These are phyloP conservation scores for Bacterosira constricta DNA, from an alignment of 108 stramenopile species.

Conservation along the genomic window DNA sequence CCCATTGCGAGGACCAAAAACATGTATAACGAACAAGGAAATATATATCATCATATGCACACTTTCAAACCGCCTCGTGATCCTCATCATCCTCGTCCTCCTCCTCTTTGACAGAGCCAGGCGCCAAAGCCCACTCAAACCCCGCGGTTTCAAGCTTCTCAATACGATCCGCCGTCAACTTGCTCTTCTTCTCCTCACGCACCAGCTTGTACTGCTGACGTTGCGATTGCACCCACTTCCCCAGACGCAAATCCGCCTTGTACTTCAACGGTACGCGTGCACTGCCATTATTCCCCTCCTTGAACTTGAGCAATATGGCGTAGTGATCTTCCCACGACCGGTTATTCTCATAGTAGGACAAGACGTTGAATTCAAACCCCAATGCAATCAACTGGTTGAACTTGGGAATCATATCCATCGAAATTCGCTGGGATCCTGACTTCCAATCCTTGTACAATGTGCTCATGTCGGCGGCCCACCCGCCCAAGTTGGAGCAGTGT, in stretches of 20 bases:
- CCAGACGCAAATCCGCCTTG: slow-evolving; percentile 57
- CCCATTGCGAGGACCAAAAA: no score
- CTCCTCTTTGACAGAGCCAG: not conserved
- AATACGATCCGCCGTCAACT: slow-evolving; percentile 2
- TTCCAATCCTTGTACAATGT: slow-evolving; percentile 7
- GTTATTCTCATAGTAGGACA: slow-evolving; percentile 2
- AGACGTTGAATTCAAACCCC: slow-evolving; percentile 19
- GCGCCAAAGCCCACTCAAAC: slow-evolving; percentile 1
- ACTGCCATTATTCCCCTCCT: slow-evolving; percentile 49
- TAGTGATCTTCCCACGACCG: slow-evolving; percentile 53
- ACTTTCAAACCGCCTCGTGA: not conserved
- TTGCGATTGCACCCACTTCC: slow-evolving; percentile 69
- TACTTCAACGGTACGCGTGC: slow-evolving; percentile 75
- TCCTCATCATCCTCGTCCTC: not conserved
- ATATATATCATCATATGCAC: not conserved
- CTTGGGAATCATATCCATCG: slow-evolving; percentile 1
- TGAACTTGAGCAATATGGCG: slow-evolving; percentile 41
- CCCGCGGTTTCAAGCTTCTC: slow-evolving; percentile 6
- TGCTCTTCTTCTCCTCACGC: slow-evolving; percentile 5
- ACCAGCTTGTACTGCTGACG: slow-evolving; percentile 52
- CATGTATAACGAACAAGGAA: no score
- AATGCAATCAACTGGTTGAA: slow-evolving; percentile 11
- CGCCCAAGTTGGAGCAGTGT: slow-evolving; percentile 25
- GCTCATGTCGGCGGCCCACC: slow-evolving; percentile 21
- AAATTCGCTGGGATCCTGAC: not conserved